Evolutionary conservation across 2,329 filamentous ascomycete genomes (phyloP), one percentile per base, ranked within the genome.

Genomic region (Penicillium sp.): DNA sequence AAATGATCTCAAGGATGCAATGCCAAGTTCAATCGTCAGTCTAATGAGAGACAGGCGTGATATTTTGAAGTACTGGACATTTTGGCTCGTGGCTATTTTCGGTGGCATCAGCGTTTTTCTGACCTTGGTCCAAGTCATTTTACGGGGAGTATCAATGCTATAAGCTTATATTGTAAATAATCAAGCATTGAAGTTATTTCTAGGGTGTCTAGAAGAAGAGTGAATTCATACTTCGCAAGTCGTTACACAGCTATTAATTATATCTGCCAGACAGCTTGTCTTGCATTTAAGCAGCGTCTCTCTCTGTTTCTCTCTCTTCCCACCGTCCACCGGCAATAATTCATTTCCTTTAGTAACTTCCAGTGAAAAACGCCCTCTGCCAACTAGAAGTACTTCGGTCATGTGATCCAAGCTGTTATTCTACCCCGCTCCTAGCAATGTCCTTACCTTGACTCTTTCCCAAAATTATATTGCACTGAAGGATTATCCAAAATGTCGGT

Each of bases 401-500:
- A 47, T 47, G 45, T 47, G 45, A 47, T 35, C 9, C 6, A 7
- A 2, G 18, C n/a, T 38, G 16, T 23, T 21, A 9, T 39, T 2
- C 3, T 25, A 50, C 47, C 47, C 47, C 46, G 46, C 46, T 23
- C 21, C 9, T 25, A 41, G 6, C 23, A 16, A 29, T 18, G 23
- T 18, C 21, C 4, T 15, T 46, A 15, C 31, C 13, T 29, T 32
- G 18, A 32, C 15, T 1, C 4, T 12, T 4, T 18, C 15, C 2
- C 35, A 49, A 15, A 1, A 15, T 40, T 6, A 29, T 38, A 38
- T 40, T 7, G 6, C 2, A 9, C 15, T 25, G 25, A 25, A 25
- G n/a, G 23, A 23, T 23, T 25, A 25, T 18, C 6, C 56, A 56
- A n/a, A 3, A 88, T 88, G 86, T 67, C 83, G 0, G 78, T 89